Evolutionary conservation across 495 filamentous ascomycete genomes (phyloP).

Genomic region (Annulohypoxylon nitens): DNA sequence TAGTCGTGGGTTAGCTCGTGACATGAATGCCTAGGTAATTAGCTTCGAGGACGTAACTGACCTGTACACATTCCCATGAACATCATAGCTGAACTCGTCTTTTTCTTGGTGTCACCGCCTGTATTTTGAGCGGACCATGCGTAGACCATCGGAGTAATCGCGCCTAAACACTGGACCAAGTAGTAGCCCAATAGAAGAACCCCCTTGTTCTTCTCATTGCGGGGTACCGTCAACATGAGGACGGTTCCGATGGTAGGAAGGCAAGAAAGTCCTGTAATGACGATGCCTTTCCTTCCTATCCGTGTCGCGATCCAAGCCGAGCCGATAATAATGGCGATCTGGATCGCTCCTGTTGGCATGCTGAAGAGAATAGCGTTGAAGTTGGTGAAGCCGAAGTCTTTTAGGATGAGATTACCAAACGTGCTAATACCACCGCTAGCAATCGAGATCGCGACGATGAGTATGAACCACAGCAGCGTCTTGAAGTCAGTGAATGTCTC

Average conservation of each 20-base stretch:
- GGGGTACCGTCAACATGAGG: slow-evolving; percentile 67
- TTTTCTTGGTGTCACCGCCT: slow-evolving; percentile 76
- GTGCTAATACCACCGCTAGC: slow-evolving; percentile 69
- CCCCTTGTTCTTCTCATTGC: slow-evolving; percentile 62
- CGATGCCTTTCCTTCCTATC: slow-evolving; percentile 67
- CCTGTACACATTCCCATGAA: slow-evolving; percentile 71
- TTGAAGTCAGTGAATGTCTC: slow-evolving; percentile 74
- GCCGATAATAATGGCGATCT: slow-evolving; percentile 59
- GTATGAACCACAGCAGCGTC: slow-evolving; percentile 75
- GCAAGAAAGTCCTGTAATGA: slow-evolving; percentile 67
- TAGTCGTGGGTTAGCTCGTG: slow-evolving; percentile 16
- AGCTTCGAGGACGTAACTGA: slow-evolving; percentile 9
- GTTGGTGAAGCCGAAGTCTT: slow-evolving; percentile 70
- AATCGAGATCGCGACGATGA: slow-evolving; percentile 65
- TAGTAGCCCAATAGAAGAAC: slow-evolving; percentile 59
- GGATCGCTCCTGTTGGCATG: slow-evolving; percentile 71
- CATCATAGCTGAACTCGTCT: slow-evolving; percentile 71
- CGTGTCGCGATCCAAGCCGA: slow-evolving; percentile 61
- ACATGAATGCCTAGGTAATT: neutral
- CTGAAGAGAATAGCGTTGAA: slow-evolving; percentile 75
- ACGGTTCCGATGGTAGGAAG: slow-evolving; percentile 67
- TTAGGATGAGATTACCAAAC: slow-evolving; percentile 74
- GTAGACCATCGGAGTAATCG: slow-evolving; percentile 71
- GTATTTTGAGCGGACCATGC: slow-evolving; percentile 76
- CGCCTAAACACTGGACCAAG: slow-evolving; percentile 56